These are phyloP conservation scores for Gynochthodes officinalis DNA, from an alignment of 257 asterid genomes.

Conservation along the genomic window DNA sequence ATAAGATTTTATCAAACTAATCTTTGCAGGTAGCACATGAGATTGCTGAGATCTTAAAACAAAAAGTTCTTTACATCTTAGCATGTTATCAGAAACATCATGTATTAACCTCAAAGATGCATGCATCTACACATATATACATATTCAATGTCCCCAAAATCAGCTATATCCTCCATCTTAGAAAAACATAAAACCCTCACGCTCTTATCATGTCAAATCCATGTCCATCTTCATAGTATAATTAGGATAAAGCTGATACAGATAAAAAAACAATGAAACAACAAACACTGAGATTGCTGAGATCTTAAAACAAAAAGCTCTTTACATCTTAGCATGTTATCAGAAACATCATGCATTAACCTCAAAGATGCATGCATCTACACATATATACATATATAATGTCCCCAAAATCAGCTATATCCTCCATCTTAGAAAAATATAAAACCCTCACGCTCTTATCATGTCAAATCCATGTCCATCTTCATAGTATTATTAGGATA, in stretches of 20 bases:
- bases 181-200: not conserved
- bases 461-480: not conserved
- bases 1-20: not conserved
- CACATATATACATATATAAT: not conserved
- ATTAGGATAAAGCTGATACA: not conserved
- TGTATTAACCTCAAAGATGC: not conserved
- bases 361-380: not conserved
- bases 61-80: not conserved
- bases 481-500: not conserved
- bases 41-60: not conserved
- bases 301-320: not conserved
- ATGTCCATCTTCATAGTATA: not conserved
- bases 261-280: not conserved
- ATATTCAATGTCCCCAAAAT: not conserved
- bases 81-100: not conserved
- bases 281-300: slow-evolving; percentile 18
- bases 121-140: not conserved
- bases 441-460: not conserved
- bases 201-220: not conserved
- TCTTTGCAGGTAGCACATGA: not conserved
- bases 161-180: not conserved
- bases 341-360: not conserved
- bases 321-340: too few relatives aligned
- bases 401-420: not conserved
- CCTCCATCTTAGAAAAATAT: not conserved